Conservation (phyloP, 495 filamentous ascomycete genomes). For the Podospora comata region DNA sequence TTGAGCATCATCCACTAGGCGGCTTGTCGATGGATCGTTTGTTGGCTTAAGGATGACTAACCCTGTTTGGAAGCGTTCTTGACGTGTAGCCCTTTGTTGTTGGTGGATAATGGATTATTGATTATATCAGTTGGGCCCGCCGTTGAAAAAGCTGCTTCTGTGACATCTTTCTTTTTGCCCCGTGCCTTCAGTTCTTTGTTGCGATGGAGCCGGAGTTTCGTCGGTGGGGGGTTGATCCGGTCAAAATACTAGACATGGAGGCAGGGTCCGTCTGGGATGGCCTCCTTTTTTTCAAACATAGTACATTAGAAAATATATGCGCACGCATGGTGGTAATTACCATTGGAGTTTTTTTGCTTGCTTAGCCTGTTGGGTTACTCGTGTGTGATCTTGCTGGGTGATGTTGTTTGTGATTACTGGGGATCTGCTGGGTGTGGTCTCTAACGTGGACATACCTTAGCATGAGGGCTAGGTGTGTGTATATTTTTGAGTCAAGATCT, state of each 20-base stretch:
- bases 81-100: conserved; percentile 1
- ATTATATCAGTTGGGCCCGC: not conserved
- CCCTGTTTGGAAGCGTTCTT: not conserved
- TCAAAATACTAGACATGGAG: not conserved
- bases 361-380: not conserved
- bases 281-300: conserved; percentile 3
- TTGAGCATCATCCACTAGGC: not conserved
- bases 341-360: not conserved
- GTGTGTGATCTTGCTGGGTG: not conserved
- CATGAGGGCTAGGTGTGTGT: too few relatives aligned
- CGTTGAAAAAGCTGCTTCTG: conserved; percentile 1
- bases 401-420: not conserved
- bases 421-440: too few relatives aligned
- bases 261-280: not conserved
- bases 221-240: not conserved
- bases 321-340: not conserved
- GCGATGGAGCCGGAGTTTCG: not conserved
- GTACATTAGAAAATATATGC: conserved; percentile 6
- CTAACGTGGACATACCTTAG: too few relatives aligned
- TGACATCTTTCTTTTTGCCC: not conserved
- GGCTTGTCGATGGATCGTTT: not conserved
- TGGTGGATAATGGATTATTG: conserved; percentile 8
- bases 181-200: not conserved
- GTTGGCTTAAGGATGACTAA: not conserved
- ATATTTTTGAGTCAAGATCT: too few relatives aligned